Evolutionary conservation across 179 eudicot species (phyloP), one percentile per base, ranked within the genome.

Genomic region (Corrigiola litoralis): DNA sequence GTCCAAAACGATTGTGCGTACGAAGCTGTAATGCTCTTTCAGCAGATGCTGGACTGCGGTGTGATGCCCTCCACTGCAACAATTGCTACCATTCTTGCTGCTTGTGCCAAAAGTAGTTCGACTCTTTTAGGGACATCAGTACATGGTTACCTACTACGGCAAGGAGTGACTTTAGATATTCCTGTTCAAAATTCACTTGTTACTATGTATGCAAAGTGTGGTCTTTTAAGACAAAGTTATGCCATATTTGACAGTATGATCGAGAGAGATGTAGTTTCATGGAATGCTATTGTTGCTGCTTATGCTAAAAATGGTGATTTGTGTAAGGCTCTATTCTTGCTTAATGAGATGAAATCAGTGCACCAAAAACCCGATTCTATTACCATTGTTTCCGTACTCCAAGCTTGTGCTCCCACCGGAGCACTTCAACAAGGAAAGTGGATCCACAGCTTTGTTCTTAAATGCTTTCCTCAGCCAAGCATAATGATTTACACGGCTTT

Each of bases 281-380:
- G 98, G 98, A 92, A 92, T 48, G 88, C 95, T 33, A 76, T 89
- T 50, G 80, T 92, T 49, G 81, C 92, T 37, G 92, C 87, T 59
- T 75, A 76, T 71, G 87, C 96, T 11, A 87, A 89, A 59, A 81
- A 71, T 64, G 90, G 96, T 29, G 70, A 85, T 72, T 58, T 89
- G 40, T 69, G 42, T 57, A 59, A 75, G 58, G 94, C 86, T 14
- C 71, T 92, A 45, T 55, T 18, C 66, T 72, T 85, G 69, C 85
- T 92, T 52, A 79, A 78, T 73, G 80, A 82, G 61, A 92, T 92
- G 96, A 81, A 82, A 65, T 71, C 44, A 28, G 62, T 70, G 27
- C 65, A 44, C 54, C 76, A 82, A 67, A 73, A 32, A 59, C 96
- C 96, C 1, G 87, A 89, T 72, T 75, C 72, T 12, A 65, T 92